These are phyloP conservation scores for Bothriochloa decipiens DNA, from an alignment of 176 grass and related monocot species.

Conservation along the genomic window DNA sequence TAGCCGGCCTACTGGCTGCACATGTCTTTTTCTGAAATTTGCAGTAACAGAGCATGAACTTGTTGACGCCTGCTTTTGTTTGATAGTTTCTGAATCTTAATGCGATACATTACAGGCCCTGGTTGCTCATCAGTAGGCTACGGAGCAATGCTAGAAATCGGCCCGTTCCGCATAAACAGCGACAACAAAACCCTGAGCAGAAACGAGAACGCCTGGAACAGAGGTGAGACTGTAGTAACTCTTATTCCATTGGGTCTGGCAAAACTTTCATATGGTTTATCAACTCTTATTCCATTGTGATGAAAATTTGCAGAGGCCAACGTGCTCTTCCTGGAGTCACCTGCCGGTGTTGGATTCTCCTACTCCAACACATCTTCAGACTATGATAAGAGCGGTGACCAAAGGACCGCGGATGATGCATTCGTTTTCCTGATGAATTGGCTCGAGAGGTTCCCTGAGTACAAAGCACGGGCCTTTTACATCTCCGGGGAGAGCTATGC, in stretches of 20 bases:
- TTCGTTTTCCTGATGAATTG: slow-evolving; percentile 44
- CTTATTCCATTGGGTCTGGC: not conserved
- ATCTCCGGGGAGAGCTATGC: slow-evolving; percentile 67
- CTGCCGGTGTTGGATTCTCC: slow-evolving; percentile 59
- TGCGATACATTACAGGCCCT: slow-evolving; percentile 38
- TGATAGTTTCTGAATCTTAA: not conserved
- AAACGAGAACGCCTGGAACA: slow-evolving; percentile 60
- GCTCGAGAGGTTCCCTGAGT: slow-evolving; percentile 55
- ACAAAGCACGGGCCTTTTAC: slow-evolving; percentile 50
- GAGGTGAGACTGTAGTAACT: slow-evolving; percentile 44
- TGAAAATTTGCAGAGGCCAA: slow-evolving; percentile 48
- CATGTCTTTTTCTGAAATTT: not conserved
- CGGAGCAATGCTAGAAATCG: slow-evolving; percentile 63
- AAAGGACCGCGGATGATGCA: slow-evolving; percentile 42
- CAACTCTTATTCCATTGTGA: too few species aligned
- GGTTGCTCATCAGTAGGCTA: slow-evolving; percentile 60
- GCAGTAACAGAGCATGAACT: too few species aligned
- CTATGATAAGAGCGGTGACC: slow-evolving; percentile 37
- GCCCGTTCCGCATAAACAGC: slow-evolving; percentile 51
- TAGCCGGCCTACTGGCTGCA: not conserved
- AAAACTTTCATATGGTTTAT: not conserved
- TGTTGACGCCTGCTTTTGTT: not conserved
- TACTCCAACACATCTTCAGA: slow-evolving; percentile 58
- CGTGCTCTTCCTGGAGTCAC: slow-evolving; percentile 62
- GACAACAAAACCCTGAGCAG: slow-evolving; percentile 55